Evolutionary conservation across 2,329 filamentous ascomycete species (phyloP).

Genomic region (Paraphaeosphaeria minitans): DNA sequence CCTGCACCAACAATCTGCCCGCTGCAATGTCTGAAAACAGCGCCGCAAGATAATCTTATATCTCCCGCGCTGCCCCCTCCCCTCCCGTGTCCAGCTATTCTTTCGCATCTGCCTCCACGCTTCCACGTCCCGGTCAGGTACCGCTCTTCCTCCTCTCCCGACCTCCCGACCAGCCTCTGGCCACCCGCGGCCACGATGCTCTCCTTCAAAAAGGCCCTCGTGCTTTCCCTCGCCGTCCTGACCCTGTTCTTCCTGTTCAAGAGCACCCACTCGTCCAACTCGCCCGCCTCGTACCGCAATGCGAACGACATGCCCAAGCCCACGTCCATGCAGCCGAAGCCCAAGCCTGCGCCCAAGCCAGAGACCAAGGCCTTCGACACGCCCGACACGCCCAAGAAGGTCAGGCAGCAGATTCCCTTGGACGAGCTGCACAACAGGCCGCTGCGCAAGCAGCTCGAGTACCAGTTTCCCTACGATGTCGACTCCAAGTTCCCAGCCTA

Average conservation of each 20-base stretch:
- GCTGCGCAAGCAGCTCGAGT: slow-evolving; percentile 79
- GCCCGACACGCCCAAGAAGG: slow-evolving; percentile 48
- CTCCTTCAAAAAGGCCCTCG: slow-evolving; percentile 75
- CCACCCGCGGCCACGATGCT: slow-evolving; percentile 63
- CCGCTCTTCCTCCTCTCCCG: slow-evolving; percentile 6
- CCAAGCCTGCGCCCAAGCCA: slow-evolving; percentile 29
- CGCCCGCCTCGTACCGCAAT: slow-evolving; percentile 39
- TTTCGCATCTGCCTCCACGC: slow-evolving; percentile 8
- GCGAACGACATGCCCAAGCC: slow-evolving; percentile 44
- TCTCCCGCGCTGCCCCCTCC: slow-evolving; percentile 2
- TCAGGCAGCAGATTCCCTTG: slow-evolving; percentile 64
- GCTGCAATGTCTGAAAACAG: not conserved
- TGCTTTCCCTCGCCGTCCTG: slow-evolving; percentile 72
- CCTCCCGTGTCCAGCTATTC: slow-evolving; percentile 1
- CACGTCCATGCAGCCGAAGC: slow-evolving; percentile 35
- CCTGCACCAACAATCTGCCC: slow-evolving; percentile 9
- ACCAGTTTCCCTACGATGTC: slow-evolving; percentile 92
- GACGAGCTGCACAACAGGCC: slow-evolving; percentile 74
- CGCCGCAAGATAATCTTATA: slow-evolving; percentile 4
- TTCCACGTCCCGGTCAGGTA: slow-evolving; percentile 12
- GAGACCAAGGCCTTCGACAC: slow-evolving; percentile 31
- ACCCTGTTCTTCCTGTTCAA: slow-evolving; percentile 72
- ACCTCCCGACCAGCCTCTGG: slow-evolving; percentile 8
- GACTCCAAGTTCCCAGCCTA: slow-evolving; percentile 91
- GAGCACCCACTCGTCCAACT: slow-evolving; percentile 56